These are phyloP conservation scores for Cyberlindnera euphorbiiphila DNA, from an alignment of 805 yeast genomes.

Conservation along the genomic window DNA sequence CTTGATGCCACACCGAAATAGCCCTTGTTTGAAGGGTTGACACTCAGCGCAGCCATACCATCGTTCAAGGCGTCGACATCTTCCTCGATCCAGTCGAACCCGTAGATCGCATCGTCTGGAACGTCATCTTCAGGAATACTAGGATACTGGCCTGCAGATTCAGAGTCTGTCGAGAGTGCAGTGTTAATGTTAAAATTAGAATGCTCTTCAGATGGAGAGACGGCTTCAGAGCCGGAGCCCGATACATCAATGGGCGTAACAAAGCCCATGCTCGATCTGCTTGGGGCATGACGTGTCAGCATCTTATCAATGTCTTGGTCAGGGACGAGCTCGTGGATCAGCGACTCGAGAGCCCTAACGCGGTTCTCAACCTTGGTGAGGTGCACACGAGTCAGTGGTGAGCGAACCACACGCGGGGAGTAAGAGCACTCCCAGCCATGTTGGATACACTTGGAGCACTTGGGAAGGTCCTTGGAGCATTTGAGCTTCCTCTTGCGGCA, in stretches of 20 bases:
- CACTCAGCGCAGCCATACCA: conserved; percentile 63
- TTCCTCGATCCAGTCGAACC: conserved; percentile 60
- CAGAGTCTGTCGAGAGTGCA: conserved; percentile 10
- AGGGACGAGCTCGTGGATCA: conserved; percentile 42
- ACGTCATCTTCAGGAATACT: conserved; percentile 32
- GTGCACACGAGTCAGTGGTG: conserved; percentile 80
- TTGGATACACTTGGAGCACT: conserved; percentile 67
- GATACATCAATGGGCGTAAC: conserved; percentile 7
- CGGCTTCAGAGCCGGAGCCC: conserved; percentile 10
- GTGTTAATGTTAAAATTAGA: not conserved
- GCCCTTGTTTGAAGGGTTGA: conserved; percentile 51
- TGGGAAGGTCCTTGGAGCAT: conserved; percentile 76
- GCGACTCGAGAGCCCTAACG: conserved; percentile 42
- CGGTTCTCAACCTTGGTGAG: conserved; percentile 70
- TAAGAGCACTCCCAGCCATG: conserved; percentile 75
- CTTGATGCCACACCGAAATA: conserved; percentile 65
- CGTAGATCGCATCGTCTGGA: conserved; percentile 44
- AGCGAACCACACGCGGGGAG: conserved; percentile 72
- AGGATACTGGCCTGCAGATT: conserved; percentile 23
- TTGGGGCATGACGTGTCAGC: conserved; percentile 21
- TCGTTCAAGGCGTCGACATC: conserved; percentile 42
- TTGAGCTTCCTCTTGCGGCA: conserved; percentile 76
- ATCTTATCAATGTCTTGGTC: conserved; percentile 42
- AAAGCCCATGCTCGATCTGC: conserved; percentile 2
- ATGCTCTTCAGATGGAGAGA: not conserved